Evolutionary conservation across 148 eudicot genomes (phyloP).

Genomic region (Oxyria digyna): DNA sequence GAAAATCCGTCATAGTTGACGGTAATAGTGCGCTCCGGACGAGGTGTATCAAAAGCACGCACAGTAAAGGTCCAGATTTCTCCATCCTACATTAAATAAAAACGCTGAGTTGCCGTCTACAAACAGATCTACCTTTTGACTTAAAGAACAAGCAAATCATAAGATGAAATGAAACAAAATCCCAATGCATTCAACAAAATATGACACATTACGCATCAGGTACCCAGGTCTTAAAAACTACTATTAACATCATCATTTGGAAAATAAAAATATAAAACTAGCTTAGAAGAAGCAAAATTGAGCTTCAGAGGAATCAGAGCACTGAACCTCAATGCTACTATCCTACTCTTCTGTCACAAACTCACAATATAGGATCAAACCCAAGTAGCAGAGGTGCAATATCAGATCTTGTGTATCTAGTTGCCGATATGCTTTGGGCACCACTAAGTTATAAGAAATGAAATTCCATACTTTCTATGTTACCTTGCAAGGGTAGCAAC

Average conservation of each 20-base stretch:
- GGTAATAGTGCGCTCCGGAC: slow-evolving; percentile 68
- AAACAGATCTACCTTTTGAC: neutral
- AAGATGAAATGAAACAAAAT: neutral
- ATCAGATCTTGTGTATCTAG: neutral
- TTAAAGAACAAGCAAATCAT: neutral
- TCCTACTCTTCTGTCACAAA: neutral
- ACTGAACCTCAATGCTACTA: neutral
- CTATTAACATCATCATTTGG: neutral
- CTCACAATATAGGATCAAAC: neutral
- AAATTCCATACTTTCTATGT: neutral
- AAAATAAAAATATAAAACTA: neutral
- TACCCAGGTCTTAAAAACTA: neutral
- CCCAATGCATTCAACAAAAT: neutral
- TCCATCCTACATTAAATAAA: slow-evolving; percentile 63
- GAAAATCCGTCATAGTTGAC: slow-evolving; percentile 96
- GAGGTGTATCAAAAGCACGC: slow-evolving; percentile 61
- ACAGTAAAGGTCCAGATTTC: slow-evolving; percentile 92
- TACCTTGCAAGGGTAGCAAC: neutral
- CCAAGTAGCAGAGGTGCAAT: neutral
- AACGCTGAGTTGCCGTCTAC: neutral
- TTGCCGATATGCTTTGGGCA: neutral
- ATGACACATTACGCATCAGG: neutral
- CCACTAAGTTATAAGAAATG: neutral
- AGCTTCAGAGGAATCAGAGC: neutral
- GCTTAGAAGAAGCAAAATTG: neutral